Conservation (phyloP, 2,329 filamentous ascomycete genomes). For the Clonostachys chloroleuca region DNA sequence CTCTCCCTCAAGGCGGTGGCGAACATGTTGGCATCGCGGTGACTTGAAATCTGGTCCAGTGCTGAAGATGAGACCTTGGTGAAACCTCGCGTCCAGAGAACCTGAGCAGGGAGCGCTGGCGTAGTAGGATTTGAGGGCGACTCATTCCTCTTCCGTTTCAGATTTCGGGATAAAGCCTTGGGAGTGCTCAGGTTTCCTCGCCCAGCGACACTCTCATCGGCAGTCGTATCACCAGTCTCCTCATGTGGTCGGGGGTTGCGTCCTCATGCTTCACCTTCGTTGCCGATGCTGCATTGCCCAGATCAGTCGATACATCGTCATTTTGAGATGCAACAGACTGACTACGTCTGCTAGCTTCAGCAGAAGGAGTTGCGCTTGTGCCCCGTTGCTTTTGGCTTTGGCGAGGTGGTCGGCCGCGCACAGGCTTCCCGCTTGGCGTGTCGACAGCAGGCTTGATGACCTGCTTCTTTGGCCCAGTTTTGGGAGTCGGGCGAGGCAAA, state of each 20-base stretch:
- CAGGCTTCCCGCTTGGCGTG: background rate
- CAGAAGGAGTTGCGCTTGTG: constrained; percentile 26
- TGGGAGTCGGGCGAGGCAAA: constrained; percentile 21
- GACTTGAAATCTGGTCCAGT: constrained; percentile 71
- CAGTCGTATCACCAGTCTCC: constrained; percentile 50
- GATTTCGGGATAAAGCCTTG: constrained; percentile 27
- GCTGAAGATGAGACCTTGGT: constrained; percentile 68
- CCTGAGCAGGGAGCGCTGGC: constrained; percentile 52
- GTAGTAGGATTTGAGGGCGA: constrained; percentile 39
- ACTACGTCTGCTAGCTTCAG: constrained; percentile 29
- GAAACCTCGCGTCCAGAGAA: constrained; percentile 73
- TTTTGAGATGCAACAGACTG: constrained; percentile 40
- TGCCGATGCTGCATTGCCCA: constrained; percentile 22
- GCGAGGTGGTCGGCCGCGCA: background rate
- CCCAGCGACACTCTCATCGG: constrained; percentile 44
- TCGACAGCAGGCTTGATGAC: constrained; percentile 1
- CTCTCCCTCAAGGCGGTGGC: constrained; percentile 69
- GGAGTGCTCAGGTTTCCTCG: constrained; percentile 29
- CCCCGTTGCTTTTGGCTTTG: constrained; percentile 19
- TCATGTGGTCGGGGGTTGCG: constrained; percentile 49
- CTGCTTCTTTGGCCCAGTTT: constrained; percentile 5
- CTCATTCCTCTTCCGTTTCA: constrained; percentile 56
- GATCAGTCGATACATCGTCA: constrained; percentile 42
- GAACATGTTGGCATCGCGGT: constrained; percentile 77
- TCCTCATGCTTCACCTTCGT: constrained; percentile 56